Evolutionary conservation across 129 eudicot species (phyloP).

Genomic region (Flaveria linearis): DNA sequence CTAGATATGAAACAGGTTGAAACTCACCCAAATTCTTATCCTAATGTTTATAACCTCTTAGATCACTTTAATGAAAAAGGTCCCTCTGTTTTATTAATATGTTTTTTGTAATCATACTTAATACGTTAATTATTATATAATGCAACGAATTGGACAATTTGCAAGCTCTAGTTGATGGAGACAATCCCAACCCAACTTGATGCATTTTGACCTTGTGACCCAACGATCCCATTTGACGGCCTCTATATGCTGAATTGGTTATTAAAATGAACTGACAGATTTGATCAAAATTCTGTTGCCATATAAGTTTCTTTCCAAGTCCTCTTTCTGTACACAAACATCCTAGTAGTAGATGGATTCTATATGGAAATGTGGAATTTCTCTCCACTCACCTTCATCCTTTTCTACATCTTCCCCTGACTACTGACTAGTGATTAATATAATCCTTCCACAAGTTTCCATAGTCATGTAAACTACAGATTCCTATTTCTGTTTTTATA

Average conservation of each 20-base stretch:
- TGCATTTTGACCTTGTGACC: too few species aligned
- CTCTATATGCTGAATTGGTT: not conserved
- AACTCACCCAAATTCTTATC: not conserved
- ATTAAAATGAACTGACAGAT: not conserved
- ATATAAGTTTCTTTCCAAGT: not conserved
- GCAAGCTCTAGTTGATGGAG: not conserved
- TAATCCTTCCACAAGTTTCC: not conserved
- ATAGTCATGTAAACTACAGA: not conserved
- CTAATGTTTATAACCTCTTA: not conserved
- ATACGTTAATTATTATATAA: not conserved
- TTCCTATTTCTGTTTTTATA: not conserved
- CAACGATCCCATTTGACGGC: not conserved
- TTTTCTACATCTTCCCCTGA: not conserved
- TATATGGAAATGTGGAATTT: not conserved
- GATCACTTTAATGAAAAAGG: not conserved
- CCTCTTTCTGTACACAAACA: not conserved
- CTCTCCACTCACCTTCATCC: not conserved
- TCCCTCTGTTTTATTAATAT: too few species aligned
- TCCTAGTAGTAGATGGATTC: not conserved
- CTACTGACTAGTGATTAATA: not conserved
- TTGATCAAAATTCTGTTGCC: not conserved
- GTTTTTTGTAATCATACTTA: not conserved
- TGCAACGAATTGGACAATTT: not conserved
- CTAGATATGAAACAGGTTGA: not conserved
- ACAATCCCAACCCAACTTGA: not conserved